Conservation (phyloP, 306 rosid genomes). For the Coriaria nepalensis region DNA sequence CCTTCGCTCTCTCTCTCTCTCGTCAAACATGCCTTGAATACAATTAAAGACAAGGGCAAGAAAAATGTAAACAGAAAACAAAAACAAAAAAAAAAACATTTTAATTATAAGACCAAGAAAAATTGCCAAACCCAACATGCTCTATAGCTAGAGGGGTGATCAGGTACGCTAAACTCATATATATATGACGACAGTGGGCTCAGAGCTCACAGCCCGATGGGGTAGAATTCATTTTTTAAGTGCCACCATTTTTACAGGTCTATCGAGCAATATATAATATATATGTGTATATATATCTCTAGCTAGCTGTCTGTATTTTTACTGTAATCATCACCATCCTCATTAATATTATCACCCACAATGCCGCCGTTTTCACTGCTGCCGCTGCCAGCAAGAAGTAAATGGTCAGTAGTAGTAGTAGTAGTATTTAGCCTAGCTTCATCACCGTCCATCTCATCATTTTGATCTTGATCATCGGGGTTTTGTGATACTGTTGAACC, state of each 20-base stretch:
- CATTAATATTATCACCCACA: conserved; percentile 1
- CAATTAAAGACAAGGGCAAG: too few species aligned
- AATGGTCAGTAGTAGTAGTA: neutral
- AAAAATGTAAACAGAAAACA: neutral
- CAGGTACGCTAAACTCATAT: too few species aligned
- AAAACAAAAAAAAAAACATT: too few species aligned
- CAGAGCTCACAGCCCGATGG: too few species aligned
- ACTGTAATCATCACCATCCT: conserved; percentile 6
- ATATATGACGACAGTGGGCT: too few species aligned
- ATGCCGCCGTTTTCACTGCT: conserved; percentile 28
- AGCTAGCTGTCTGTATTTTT: neutral
- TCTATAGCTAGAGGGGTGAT: too few species aligned
- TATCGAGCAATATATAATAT: too few species aligned
- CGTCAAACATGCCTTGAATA: too few species aligned
- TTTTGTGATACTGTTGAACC: neutral
- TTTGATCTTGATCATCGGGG: neutral
- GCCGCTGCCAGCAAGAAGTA: conserved; percentile 4
- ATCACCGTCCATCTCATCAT: conserved; percentile 18
- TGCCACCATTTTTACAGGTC: too few species aligned
- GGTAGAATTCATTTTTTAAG: too few species aligned
- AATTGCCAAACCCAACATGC: too few species aligned
- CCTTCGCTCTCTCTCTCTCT: conserved; percentile 1
- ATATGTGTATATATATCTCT: neutral
- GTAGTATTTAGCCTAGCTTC: conserved; percentile 6
- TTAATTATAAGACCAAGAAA: too few species aligned